A percentile compares a stretch with the other conserved stretches of the same genome.
phyloP scores from a whole-genome alignment of 2,329 filamentous ascomycete genomes.

The Alternaria sp. region DNA sequence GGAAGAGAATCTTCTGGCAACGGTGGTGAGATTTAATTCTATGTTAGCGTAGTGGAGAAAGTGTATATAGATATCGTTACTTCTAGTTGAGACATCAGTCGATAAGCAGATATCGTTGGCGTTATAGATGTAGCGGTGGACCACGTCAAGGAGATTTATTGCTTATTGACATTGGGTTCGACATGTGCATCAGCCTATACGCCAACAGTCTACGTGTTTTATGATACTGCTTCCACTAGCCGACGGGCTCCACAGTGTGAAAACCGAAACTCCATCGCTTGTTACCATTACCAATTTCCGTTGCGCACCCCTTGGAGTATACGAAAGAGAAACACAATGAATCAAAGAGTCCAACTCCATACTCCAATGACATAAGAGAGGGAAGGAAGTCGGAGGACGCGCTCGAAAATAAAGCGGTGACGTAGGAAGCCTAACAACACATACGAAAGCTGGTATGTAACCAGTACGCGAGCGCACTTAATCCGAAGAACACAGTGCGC shows the following conservation, averaged over 20 bases:
- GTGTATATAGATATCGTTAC: not conserved
- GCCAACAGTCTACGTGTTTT: not conserved
- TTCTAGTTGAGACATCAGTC: not conserved
- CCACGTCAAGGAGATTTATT: not conserved
- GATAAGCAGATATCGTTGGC: not conserved
- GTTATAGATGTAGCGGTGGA: not conserved
- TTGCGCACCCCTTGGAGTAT: not conserved
- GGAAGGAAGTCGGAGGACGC: not conserved
- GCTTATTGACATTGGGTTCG: not conserved
- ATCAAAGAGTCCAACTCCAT: not conserved
- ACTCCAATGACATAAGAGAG: not conserved
- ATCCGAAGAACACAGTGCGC: not conserved
- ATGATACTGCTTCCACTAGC: not conserved
- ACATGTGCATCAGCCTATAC: not conserved
- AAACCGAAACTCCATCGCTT: conserved; percentile 4
- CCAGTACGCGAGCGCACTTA: not conserved
- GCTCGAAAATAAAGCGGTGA: not conserved
- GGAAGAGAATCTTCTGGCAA: not conserved
- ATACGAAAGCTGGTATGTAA: not conserved
- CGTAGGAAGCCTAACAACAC: not conserved
- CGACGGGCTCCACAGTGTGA: not conserved
- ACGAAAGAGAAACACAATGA: not conserved
- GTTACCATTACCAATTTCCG: conserved; percentile 1
- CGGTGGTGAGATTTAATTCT: not conserved
- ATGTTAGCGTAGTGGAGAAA: not conserved